These are phyloP conservation scores for Penicillium antarcticum DNA, from an alignment of 495 filamentous ascomycete species.

Conservation along the genomic window DNA sequence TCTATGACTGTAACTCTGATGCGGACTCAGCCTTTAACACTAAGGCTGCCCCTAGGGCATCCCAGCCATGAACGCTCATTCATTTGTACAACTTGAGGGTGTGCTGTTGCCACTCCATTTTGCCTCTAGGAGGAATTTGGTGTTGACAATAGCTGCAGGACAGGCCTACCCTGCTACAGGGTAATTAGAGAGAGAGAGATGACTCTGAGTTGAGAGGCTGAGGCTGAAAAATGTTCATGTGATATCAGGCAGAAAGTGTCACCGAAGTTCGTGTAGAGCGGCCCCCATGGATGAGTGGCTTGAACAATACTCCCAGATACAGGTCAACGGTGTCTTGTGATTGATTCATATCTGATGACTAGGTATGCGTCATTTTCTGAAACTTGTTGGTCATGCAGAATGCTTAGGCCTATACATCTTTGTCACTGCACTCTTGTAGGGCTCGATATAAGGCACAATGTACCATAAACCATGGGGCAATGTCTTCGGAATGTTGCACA, in stretches of 20 bases:
- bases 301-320: slow-evolving; percentile 8
- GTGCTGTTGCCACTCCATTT: background rate
- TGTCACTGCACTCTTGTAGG: background rate
- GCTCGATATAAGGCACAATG: background rate
- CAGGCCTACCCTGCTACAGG: background rate
- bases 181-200: background rate
- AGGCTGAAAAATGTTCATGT: background rate
- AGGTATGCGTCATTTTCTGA: slow-evolving; percentile 18
- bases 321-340: background rate
- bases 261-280: slow-evolving; percentile 6
- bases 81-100: slow-evolving; percentile 19
- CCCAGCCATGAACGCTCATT: background rate
- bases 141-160: background rate
- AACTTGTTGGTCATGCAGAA: background rate
- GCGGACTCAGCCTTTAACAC: slow-evolving; percentile 20
- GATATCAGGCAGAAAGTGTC: slow-evolving; percentile 6
- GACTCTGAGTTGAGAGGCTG: background rate
- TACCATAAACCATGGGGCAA: background rate
- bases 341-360: slow-evolving; percentile 13
- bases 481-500: background rate
- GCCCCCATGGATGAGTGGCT: background rate
- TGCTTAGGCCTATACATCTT: background rate
- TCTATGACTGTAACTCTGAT: slow-evolving; percentile 21
- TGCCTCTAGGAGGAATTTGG: background rate
- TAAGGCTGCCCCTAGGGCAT: slow-evolving; percentile 13